Evolutionary conservation across 805 yeast species (phyloP), one percentile per base, ranked within the genome.

Genomic region (Suhomyces tanzawaensis): DNA sequence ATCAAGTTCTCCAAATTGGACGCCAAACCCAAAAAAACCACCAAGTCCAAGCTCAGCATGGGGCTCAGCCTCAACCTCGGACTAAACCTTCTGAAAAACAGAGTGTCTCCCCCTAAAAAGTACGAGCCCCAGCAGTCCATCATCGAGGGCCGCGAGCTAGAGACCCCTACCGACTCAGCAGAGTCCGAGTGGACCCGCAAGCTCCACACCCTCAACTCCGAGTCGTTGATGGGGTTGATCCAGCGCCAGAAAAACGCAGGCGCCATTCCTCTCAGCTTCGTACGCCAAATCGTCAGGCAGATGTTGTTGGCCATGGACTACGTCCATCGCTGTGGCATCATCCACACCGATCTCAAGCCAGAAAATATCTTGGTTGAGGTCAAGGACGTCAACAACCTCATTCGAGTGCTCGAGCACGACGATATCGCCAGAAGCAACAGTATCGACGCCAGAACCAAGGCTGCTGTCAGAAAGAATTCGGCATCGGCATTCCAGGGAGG

Each of bases 311-410:
- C 81, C 1, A 53, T 80, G 41, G 82, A 79, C 54, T 78, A 73
- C 49, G 60, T 80, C 46, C 86, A 81, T 55, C 70, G 63, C 49
- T 80, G 86, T 56, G 85, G 85, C 2, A 65, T 81, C 8, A 80
- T 82, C 28, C 74, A 69, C 52, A 69, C 74, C 5, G 74, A 69
- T 41, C 53, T 69, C 34, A 69, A 69, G 40, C 73, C 74, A 0
- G 74, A 69, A 39, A 67, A 67, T 45, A 57, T 63, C 21, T 36
- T 76, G 29, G 68, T 77, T 29, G 79, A 75, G 45, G 73, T 79
- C 22, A 66, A 70, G 38, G 76, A 77, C 46, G 78, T 76, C 32
- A 78, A 76, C 44, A 69, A 64, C 42, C 66, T 79, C 32, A 74
- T 79, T 29, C 57, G 64, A 31, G 34, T 65, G 34, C 54, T 74